Base-by-base conservation (phyloP, 352 stramenopile species). In the Globisporangium cystogenes region DNA sequence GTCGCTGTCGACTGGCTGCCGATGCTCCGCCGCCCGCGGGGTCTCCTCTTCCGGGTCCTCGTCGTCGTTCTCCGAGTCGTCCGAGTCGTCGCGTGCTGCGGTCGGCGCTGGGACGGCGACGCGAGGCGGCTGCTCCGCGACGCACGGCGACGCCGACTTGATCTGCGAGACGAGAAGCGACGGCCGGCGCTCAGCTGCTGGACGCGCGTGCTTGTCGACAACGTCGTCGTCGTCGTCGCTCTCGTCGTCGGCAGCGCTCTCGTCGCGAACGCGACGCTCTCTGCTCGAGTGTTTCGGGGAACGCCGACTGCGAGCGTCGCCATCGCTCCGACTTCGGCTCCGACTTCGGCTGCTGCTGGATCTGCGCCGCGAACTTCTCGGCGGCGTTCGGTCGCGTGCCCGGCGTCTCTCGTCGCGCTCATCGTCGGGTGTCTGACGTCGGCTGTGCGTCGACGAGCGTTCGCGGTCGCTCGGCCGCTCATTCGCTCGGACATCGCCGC, bases 111-210 rank as follows among this genome's bases (percentile, higher is more conserved):
- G 10, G 20, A 57, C 14, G 1, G 43, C 7, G 4, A 65, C 70
- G 7, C 60, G 52, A 15, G 61, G 46, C 1, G 53, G 40, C 59
- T 59, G 27, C 53, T 67, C 35, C 14, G 55, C n/a, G 49, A 40
- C 16, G 27, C 39, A 31, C 39, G 66, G 61, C 31, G 68, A 75
- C 0, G 70, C 49, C 0, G 71, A 70, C 42, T 86, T 88, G 64
- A 86, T 86, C 50, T 80, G 74, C 23, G 77, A 72, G 7, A 88
- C 73, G 20, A 86, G 60, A 4, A 85, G 61, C 20, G 61, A 65
- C n/a, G 57, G 54, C 7, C 66, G 66, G 1, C 42, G 42, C 42
- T 35, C 41, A 0, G 23, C 48, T n/a, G 29, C 18, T 4, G 20
- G 46, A 27, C 20, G 46, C 8, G 11, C 7, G n/a, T 36, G 44